These are phyloP conservation scores for Rhododendron vialii DNA, from an alignment of 148 eudicot species.

Conservation along the genomic window DNA sequence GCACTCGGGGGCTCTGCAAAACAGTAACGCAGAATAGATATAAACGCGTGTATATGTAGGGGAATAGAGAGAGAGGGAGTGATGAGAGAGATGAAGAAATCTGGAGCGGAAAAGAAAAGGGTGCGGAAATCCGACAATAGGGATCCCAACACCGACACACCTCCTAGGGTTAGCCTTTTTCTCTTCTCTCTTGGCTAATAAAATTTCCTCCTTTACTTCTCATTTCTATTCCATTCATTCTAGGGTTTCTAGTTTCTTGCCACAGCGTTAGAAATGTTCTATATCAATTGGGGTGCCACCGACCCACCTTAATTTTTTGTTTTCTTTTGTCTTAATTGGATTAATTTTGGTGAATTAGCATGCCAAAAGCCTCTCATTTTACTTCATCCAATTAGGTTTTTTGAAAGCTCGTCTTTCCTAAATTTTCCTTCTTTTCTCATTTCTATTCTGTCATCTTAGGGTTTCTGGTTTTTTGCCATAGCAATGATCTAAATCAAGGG, in stretches of 20 bases:
- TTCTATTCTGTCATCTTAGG: neutral
- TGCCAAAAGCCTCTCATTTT: neutral
- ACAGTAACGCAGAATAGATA: neutral
- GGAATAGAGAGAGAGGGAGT: neutral
- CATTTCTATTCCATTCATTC: neutral
- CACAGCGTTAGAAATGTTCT: neutral
- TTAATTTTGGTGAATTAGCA: neutral
- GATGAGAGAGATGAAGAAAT: constrained; percentile 36
- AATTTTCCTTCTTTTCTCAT: too few relatives aligned
- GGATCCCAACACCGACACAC: constrained; percentile 30
- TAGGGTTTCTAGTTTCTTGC: neutral
- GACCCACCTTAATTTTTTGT: neutral
- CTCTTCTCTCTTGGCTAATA: neutral
- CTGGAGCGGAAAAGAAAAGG: constrained; percentile 44
- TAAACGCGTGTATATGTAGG: neutral
- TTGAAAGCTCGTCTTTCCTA: neutral
- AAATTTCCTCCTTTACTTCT: neutral
- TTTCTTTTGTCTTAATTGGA: neutral
- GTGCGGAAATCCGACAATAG: constrained; percentile 31
- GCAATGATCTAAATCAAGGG: neutral
- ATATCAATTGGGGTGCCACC: neutral
- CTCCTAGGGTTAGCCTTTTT: constrained; percentile 32
- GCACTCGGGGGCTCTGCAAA: neutral
- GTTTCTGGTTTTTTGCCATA: neutral
- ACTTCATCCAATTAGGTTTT: neutral